Conservation (phyloP, 129 eudicot species). For the Escallonia rubra region DNA sequence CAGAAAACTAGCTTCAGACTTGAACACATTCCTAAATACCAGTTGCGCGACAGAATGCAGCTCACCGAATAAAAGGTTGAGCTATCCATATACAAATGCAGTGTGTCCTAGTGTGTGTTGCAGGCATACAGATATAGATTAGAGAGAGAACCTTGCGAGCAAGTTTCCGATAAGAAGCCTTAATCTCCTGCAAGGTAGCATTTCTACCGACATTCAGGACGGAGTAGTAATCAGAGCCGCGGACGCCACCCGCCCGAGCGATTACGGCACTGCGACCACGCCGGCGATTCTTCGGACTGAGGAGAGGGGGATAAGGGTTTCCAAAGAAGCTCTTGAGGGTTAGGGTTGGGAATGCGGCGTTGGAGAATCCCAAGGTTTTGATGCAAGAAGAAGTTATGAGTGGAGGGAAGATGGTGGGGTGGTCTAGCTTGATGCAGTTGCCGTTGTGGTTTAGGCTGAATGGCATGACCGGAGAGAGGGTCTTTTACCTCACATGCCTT, state of each 20-base stretch:
- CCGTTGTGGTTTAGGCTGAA: not conserved
- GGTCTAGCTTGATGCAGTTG: not conserved
- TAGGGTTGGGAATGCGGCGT: conserved; percentile 9
- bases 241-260: conserved; percentile 32
- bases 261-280: conserved; percentile 25
- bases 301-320: not conserved
- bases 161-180: conserved; percentile 74
- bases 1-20: no score
- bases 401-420: not conserved
- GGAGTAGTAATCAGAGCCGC: conserved; percentile 52
- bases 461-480: not conserved
- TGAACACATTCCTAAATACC: no score
- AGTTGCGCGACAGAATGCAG: no score
- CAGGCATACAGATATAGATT: not conserved
- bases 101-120: not conserved
- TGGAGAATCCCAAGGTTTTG: conserved; percentile 14
- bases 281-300: not conserved
- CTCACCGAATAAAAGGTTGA: no score
- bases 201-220: conserved; percentile 54
- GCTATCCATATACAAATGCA: no score
- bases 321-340: not conserved
- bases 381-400: not conserved
- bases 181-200: conserved; percentile 70
- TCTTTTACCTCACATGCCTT: no score
- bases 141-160: conserved; percentile 68